Conservation (phyloP, 2,329 filamentous ascomycete genomes). For the Hysterium pulicare region DNA sequence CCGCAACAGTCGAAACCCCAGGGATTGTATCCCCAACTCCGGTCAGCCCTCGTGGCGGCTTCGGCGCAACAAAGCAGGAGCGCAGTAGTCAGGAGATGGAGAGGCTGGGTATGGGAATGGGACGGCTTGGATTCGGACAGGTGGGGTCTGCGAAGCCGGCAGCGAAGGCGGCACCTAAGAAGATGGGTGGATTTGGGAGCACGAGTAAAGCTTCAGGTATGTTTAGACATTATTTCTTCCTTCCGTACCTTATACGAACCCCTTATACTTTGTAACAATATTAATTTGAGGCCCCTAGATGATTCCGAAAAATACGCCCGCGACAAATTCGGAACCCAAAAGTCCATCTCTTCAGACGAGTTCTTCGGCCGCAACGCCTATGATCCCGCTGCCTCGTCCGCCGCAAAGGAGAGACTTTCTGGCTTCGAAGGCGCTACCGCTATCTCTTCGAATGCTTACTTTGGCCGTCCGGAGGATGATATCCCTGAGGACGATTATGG, state of each 20-base stretch:
- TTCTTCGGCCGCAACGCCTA: conserved; percentile 92
- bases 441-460: conserved; percentile 97
- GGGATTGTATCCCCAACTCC: conserved; percentile 74
- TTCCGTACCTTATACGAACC: too few species aligned
- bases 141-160: conserved; percentile 59
- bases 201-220: conserved; percentile 70
- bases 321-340: conserved; percentile 85
- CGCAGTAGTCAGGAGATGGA: conserved; percentile 74
- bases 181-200: conserved; percentile 85
- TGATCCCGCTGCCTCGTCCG: conserved; percentile 74
- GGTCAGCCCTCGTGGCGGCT: conserved; percentile 63
- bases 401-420: conserved; percentile 76
- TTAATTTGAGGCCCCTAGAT: conserved; percentile 36
- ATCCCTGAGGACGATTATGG: conserved; percentile 70
- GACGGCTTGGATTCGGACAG: conserved; percentile 83
- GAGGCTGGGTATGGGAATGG: conserved; percentile 83
- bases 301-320: conserved; percentile 82
- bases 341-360: conserved; percentile 96
- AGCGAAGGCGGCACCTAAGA: conserved; percentile 63
- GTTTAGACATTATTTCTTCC: conserved; percentile 22
- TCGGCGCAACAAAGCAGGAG: conserved; percentile 57
- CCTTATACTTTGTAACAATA: too few species aligned
- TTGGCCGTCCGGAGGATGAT: conserved; percentile 87
- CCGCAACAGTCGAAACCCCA: conserved; percentile 41
- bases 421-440: conserved; percentile 89